Evolutionary conservation across 1,284 basidiomycete genomes (phyloP).

Genomic region (Trichosporon sp.): DNA sequence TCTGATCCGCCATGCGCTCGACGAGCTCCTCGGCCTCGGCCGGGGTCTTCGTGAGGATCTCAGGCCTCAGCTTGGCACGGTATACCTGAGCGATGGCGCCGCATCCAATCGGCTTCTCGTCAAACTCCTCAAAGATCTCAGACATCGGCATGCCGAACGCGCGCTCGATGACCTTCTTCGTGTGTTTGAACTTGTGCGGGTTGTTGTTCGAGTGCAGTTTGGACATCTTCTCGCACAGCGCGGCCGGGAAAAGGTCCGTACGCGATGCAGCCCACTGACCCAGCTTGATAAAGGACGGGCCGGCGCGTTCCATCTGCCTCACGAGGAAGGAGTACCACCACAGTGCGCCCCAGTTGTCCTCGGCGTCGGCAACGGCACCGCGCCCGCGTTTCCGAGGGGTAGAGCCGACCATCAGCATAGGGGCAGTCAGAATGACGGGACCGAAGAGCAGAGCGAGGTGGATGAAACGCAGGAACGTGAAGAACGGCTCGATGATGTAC

Average conservation of each 20-base stretch:
- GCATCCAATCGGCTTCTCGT: slow-evolving; percentile 85
- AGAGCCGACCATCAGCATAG: slow-evolving; percentile 80
- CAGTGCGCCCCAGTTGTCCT: slow-evolving; percentile 79
- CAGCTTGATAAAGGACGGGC: slow-evolving; percentile 97
- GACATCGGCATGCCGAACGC: slow-evolving; percentile 82
- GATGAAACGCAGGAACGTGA: slow-evolving; percentile 80
- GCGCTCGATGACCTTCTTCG: slow-evolving; percentile 76
- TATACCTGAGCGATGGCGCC: slow-evolving; percentile 98
- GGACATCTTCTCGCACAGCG: slow-evolving; percentile 84
- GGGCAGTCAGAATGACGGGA: slow-evolving; percentile 80
- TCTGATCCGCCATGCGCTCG: slow-evolving; percentile 20
- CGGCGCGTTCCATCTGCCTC: slow-evolving; percentile 86
- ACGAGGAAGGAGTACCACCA: slow-evolving; percentile 97
- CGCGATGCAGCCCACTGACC: slow-evolving; percentile 98
- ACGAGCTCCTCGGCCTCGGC: slow-evolving; percentile 55
- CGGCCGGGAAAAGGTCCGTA: slow-evolving; percentile 88
- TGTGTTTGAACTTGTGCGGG: slow-evolving; percentile 80
- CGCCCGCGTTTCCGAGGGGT: slow-evolving; percentile 48
- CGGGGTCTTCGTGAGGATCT: slow-evolving; percentile 67
- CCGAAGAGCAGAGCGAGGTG: slow-evolving; percentile 81
- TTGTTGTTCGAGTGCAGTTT: slow-evolving; percentile 86
- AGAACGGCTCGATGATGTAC: slow-evolving; percentile 79
- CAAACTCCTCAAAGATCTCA: slow-evolving; percentile 90
- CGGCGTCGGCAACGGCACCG: slow-evolving; percentile 58
- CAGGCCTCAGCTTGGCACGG: slow-evolving; percentile 76